These are phyloP conservation scores for Yamadazyma friedrichii DNA, from an alignment of 1,139 yeast genomes.

Conservation along the genomic window DNA sequence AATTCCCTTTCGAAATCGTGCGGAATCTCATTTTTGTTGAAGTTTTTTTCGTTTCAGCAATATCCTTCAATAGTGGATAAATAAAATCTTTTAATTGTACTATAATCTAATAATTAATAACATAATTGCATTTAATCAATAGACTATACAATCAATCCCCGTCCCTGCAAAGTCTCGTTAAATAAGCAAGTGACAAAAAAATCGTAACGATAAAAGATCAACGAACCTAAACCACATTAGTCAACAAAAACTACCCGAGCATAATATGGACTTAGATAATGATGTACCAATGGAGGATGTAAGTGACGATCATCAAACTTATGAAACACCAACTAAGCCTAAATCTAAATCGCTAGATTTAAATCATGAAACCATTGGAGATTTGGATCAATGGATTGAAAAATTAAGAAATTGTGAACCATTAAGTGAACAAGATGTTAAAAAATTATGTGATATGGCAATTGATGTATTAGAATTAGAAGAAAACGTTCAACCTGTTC, in stretches of 20 bases:
- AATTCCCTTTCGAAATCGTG: background rate
- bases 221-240: background rate
- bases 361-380: slow-evolving; percentile 45
- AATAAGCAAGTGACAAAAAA: background rate
- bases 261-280: slow-evolving; percentile 59
- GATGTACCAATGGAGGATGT: slow-evolving; percentile 76
- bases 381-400: slow-evolving; percentile 87
- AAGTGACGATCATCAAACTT: slow-evolving; percentile 44
- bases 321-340: slow-evolving; percentile 10
- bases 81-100: slow-evolving; percentile 1
- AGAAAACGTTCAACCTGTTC: slow-evolving; percentile 91
- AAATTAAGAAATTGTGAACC: slow-evolving; percentile 79
- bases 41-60: slow-evolving; percentile 7
- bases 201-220: no score
- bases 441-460: slow-evolving; percentile 82
- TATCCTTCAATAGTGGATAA: slow-evolving; percentile 3
- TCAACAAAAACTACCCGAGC: background rate
- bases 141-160: no score
- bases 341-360: slow-evolving; percentile 21
- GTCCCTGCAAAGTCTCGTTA: background rate
- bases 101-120: slow-evolving; percentile 1
- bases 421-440: slow-evolving; percentile 78
- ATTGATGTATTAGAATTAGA: slow-evolving; percentile 88
- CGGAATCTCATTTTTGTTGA: slow-evolving; percentile 4
- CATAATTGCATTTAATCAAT: background rate